Base-by-base conservation (phyloP, 139 green algal genomes). In the Gonium pectorale region DNA sequence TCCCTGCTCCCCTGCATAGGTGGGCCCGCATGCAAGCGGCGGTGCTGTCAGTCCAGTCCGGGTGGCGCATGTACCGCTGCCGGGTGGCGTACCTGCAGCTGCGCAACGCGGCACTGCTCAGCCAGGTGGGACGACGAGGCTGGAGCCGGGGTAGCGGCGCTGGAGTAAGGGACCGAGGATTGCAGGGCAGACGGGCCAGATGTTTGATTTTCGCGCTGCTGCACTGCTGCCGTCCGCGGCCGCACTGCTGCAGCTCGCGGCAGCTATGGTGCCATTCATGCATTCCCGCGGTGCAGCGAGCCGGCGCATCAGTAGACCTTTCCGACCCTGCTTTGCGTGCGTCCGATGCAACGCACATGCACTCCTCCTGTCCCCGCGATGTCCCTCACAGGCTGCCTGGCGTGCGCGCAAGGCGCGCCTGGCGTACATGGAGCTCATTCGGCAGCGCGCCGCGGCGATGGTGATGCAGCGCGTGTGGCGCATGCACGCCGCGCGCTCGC, bases 401-500 rank as follows among this genome's bases (percentile, higher is more conserved):
- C 89, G 90, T 19, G 83, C 67, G 40, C 80, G 33, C 29, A 33
- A 31, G 4, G 15, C 67, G 17, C 74, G 88, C 11, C 35, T 46
- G 26, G 43, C 33, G 6, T 92, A 89, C 67, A 64, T 41, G 21
- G 67, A 92, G 38, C 41, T 94, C 35, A 27, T 72, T 21, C 19
- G 9, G 24, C 83, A 73, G 51, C 78, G 91, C 68, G 31, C n/a
- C 0, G 91, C 92, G 3, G 91, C 92, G 24, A 35, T 86, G 7
- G 9, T 83, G 46, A 54, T 94, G 13, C 93, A 96, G 86, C 83
- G 75, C 26, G 67, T 62, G 5, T 89, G 86, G 64, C 87, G 91
- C 2, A 84, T 79, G 4, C 79, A 83, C 51, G 46, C 64, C 17
- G 73, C 54, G 35, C 77, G 89, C 8, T 13, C 67, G 13, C 67